Evolutionary conservation across 495 filamentous ascomycete genomes (phyloP), one percentile per base, ranked within the genome.

Genomic region (Aspergillus leporis): DNA sequence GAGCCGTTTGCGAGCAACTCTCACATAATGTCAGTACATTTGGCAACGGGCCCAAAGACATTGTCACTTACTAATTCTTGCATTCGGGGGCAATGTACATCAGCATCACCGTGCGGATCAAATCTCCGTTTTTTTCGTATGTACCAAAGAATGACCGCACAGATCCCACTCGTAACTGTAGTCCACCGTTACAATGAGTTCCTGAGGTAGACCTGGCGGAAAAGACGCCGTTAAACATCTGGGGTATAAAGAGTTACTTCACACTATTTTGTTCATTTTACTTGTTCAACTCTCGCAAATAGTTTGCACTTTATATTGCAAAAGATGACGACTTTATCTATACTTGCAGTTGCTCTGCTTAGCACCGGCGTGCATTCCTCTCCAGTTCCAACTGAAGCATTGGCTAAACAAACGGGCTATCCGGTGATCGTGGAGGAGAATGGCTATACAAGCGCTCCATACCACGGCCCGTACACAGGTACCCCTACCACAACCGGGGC

Each of bases 401-500:
- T 9, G 9, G 36, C 25, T 28, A 28, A 28, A 6, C 25, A 28
- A 28, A 28, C 3, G 16, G 36, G 36, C 10, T 40, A 40, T 12
- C 36, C 36, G 9, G 12, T 40, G 16, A 40, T 40, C 16, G 36
- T 40, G 16, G 36, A 40, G 3, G 12, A 40, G 9, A 40, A 40
- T 40, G 36, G 19, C 9, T 43, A 55, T 10, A 43, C 51, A 40
- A 50, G 41, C 18, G 32, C 30, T 19, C 43, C 41, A 13, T 19
- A 34, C 8, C 74, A 90, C 59, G 84, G 84, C 14, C 74, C 83
- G 0, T 90, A 79, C 64, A 83, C 74, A 8, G 87, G 84, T 16
- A 81, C 80, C 0, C 71, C 84, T 1, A 78, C 83, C 0, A 83
- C 81, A 1, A 88, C 80, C 0, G 86, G 83, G 1, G 86, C 86